Base-by-base conservation (phyloP, 495 filamentous ascomycete species). In the Aspergillus bertholletiae region DNA sequence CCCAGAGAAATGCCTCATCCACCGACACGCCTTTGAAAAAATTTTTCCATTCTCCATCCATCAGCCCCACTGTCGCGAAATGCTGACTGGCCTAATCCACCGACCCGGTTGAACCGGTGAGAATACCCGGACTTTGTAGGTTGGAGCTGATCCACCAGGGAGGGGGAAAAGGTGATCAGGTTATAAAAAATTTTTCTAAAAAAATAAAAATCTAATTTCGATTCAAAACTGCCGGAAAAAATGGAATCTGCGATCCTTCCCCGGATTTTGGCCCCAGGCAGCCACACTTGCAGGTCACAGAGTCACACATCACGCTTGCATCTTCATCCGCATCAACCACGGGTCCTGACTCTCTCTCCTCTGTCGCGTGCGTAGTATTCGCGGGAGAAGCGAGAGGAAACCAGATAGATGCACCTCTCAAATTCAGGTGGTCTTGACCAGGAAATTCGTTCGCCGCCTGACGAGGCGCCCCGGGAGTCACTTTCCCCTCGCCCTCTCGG, bases 211-310 rank as follows among this genome's bases (percentile, higher is more conserved):
- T n/a, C n/a, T n/a, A n/a, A n/a, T n/a, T n/a, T n/a, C n/a, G n/a
- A n/a, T n/a, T n/a, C n/a, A 22, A 21, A 22, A 43, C 20, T 37
- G 40, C 39, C 40, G 27, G 40, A 51, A 51, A 30, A 37, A 23
- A 24, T 17, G 6, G 23, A 12, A 17, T 22, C n/a, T 32, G 20
- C 13, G 7, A 21, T 6, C 34, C 47, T 57, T 57, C 54, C 55
- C 55, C 55, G 49, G 55, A 57, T 57, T 57, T 43, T 51, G 28
- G 49, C 49, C 41, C 49, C 55, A 45, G 47, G 22, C 30, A 30
- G 5, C 8, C 5, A 28, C 26, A 28, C 5, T 28, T 5, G 26
- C 18, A 20, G 34, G 23, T 11, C 34, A 17, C 15, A 43, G 21
- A 13, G 39, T 50, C 48, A 50, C 22, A 5, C 34, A 23, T 23